A percentile compares a stretch with the other conserved stretches of the same genome.
These are phyloP conservation scores for Ceratobasidium sp. DNA, from an alignment of 1,284 basidiomycete species.

Conservation along the genomic window DNA sequence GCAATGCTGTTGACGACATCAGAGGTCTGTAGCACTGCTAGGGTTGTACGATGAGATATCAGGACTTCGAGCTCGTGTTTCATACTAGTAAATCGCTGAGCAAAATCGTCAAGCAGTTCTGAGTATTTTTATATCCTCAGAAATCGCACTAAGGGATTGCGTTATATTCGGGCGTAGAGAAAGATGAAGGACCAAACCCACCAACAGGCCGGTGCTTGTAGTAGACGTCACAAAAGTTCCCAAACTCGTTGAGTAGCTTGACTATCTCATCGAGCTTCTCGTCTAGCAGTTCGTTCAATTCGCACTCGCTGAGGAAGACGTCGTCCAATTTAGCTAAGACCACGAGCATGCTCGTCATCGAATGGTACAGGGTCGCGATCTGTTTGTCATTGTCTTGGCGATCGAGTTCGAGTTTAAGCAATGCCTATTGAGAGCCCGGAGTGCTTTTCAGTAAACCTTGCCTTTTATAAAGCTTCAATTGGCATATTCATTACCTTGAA, in stretches of 20 bases:
- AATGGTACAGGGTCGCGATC: conserved; percentile 20
- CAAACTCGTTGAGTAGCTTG: conserved; percentile 21
- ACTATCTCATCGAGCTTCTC: conserved; percentile 33
- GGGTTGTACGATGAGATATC: conserved; percentile 10
- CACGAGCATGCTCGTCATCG: conserved; percentile 29
- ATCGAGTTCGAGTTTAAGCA: conserved; percentile 30
- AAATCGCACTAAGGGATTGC: neutral
- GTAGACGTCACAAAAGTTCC: conserved; percentile 33
- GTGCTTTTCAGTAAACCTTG: neutral
- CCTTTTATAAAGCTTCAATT: neutral
- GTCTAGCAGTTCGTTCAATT: conserved; percentile 2
- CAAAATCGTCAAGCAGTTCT: conserved; percentile 2
- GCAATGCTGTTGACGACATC: conserved; percentile 14
- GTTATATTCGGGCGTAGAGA: neutral
- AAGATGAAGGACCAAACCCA: neutral
- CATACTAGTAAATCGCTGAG: neutral
- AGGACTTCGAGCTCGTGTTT: conserved; percentile 25
- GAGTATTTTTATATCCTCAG: neutral
- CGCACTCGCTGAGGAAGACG: conserved; percentile 7
- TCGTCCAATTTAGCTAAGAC: conserved; percentile 16
- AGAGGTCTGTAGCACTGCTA: conserved; percentile 15
- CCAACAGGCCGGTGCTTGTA: conserved; percentile 33
- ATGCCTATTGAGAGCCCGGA: neutral
- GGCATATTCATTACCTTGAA: conserved; percentile 6
- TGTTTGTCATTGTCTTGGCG: conserved; percentile 32